phyloP scores from a whole-genome alignment of 371 early-diverging fungal genomes.

The Mortierella polycephala region DNA sequence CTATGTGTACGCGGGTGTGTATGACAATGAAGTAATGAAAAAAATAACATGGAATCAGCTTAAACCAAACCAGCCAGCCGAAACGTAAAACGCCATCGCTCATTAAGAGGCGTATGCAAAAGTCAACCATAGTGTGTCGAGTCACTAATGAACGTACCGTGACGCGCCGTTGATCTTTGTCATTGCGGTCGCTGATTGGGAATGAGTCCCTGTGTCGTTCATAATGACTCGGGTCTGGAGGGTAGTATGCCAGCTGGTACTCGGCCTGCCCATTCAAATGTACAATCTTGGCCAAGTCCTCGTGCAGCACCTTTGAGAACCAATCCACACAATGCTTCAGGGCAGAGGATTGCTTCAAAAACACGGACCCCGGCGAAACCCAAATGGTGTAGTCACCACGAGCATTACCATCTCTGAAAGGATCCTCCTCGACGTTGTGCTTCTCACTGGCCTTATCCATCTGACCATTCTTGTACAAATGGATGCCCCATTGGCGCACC shows the following conservation, averaged over 20 bases:
- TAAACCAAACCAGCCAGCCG: neutral
- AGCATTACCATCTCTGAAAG: constrained; percentile 67
- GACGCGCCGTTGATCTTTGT: constrained; percentile 69
- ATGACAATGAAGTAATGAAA: neutral
- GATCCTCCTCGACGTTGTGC: constrained; percentile 62
- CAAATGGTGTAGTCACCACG: constrained; percentile 71
- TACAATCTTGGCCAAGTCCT: constrained; percentile 59
- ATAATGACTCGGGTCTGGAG: constrained; percentile 69
- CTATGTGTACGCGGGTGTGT: too few relatives aligned
- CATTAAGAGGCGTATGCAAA: neutral
- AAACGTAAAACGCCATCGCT: too few relatives aligned
- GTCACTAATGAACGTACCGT: constrained; percentile 43
- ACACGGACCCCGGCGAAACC: constrained; percentile 57
- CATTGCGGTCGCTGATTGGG: constrained; percentile 65
- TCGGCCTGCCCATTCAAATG: constrained; percentile 65
- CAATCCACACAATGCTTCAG: constrained; percentile 46
- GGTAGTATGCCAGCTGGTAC: constrained; percentile 70
- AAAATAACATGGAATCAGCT: neutral
- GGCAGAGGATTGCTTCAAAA: constrained; percentile 52
- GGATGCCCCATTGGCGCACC: constrained; percentile 45
- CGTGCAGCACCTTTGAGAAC: constrained; percentile 55
- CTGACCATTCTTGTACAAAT: constrained; percentile 45
- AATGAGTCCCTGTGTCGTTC: constrained; percentile 74
- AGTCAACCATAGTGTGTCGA: neutral
- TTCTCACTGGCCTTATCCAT: constrained; percentile 51